Conservation (phyloP, 441 rosid species). For the Mallotus japonicus region DNA sequence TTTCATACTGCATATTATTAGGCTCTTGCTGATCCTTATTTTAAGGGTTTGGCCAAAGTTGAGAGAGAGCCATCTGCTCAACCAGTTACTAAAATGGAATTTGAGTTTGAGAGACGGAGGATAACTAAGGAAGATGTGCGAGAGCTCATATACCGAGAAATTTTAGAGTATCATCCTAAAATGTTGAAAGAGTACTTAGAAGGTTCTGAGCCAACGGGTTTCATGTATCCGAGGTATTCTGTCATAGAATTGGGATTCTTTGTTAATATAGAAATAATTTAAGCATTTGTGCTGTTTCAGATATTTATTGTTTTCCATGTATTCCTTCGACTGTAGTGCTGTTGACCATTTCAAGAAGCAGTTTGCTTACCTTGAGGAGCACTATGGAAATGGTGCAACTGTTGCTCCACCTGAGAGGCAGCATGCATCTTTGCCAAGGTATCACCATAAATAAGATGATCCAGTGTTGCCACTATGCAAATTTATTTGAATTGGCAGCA, state of each 20-base stretch:
- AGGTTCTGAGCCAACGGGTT: slow-evolving; percentile 89
- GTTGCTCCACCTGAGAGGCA: slow-evolving; percentile 85
- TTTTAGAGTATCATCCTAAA: slow-evolving; percentile 89
- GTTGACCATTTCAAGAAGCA: slow-evolving; percentile 98
- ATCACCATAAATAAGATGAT: slow-evolving; percentile 15
- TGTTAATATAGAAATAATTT: neutral
- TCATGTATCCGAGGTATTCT: slow-evolving; percentile 89
- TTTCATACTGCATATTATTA: slow-evolving; percentile 29
- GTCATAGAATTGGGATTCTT: slow-evolving; percentile 3
- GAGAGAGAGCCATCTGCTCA: slow-evolving; percentile 99
- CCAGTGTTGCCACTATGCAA: neutral
- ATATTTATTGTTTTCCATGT: slow-evolving; percentile 11
- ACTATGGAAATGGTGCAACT: slow-evolving; percentile 75
- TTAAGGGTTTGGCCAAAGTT: slow-evolving; percentile 87
- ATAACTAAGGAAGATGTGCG: slow-evolving; percentile 92
- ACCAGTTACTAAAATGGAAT: slow-evolving; percentile 91
- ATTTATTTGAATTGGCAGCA: slow-evolving; percentile 2
- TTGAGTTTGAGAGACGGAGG: slow-evolving; percentile 95
- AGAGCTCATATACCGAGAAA: slow-evolving; percentile 90
- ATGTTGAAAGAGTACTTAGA: slow-evolving; percentile 84
- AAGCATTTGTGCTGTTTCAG: neutral
- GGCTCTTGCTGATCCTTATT: slow-evolving; percentile 98
- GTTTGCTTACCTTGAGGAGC: slow-evolving; percentile 93
- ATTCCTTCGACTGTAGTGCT: slow-evolving; percentile 54
- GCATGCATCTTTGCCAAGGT: slow-evolving; percentile 95